Evolutionary conservation across 257 asterid species (phyloP), one percentile per base, ranked within the genome.

Genomic region (Solanum dulcamara): DNA sequence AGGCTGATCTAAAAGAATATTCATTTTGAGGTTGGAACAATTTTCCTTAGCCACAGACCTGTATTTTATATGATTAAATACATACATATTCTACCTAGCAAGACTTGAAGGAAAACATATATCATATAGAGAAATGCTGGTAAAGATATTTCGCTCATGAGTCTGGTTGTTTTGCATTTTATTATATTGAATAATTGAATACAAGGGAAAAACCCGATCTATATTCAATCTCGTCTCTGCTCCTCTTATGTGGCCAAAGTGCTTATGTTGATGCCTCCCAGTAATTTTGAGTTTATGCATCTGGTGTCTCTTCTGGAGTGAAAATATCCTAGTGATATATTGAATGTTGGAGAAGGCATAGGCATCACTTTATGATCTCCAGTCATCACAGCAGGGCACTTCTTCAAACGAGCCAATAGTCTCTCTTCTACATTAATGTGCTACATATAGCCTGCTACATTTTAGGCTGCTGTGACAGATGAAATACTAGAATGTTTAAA

Each of bases 1-100:
- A 86, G 87, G 89, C 93, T 85, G 99, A 96, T 92, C 84, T 95
- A 89, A 92, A 94, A 92, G 96, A 96, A 1, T 96, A 96, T 66
- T 96, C 98, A 3, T 95, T 96, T 85, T 96, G 91, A 96, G 83
- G 64, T 81, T 26, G 66, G 50, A 13, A 18, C 13, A 59, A 38
- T 28, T 44, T 51, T 17, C 62, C 81, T 26, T 17, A 33, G 55
- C 40, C 13, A 53, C 37, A 46, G 26, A 67, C 81, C 18, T 83
- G 59, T 32, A 53, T 7, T 46, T 83, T 11, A 48, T 32, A 84
- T 83, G 53, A 67, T 84, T 28, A n/a, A 77, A 46, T 42, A 9
- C 83, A 44, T 77, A 35, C 72, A 13, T 35, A 37, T 37, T 37
- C 28, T 35, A 17, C 83, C 83, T 46, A 46, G 42, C 37, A 46